Evolutionary conservation across 2,329 filamentous ascomycete genomes (phyloP), one percentile per base, ranked within the genome.

Genomic region (Alternaria conjuncta): DNA sequence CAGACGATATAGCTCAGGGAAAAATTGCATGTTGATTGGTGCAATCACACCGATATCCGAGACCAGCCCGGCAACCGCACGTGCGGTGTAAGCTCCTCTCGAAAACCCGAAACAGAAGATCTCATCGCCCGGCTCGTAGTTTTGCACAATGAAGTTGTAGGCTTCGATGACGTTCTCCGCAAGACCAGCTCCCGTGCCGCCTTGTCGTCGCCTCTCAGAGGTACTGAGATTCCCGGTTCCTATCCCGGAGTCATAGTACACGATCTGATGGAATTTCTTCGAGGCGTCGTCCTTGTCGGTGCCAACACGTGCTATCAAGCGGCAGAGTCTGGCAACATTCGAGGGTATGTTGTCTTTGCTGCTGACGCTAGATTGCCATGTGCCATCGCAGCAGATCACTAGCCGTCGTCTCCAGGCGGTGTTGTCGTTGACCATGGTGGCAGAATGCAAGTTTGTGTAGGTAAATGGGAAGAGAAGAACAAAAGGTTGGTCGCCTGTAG

Each of bases 91-190:
- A 2, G 83, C 82, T 18, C 83, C 83, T 20, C 83, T 67, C 0
- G 82, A 84, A 67, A 84, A 85, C 0, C 83, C 83, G 23, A 84
- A 77, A 32, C 83, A 76, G 65, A 83, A 84, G 45, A 85, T 83
- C 25, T 82, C 81, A 56, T 84, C 83, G 44, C 85, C 85, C 1
- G 79, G 74, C 21, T 80, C 71, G 56, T 83, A 87, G 67, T 87
- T 87, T 32, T 82, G 78, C 7, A 82, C 80, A 7, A 86, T 78
- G 73, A 86, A 87, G 41, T 81, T 80, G 65, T 87, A 85, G 1
- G 79, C 83, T 70, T 84, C 81, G 15, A 84, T 80, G 5, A 86
- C 82, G 54, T 85, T 84, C 41, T 84, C 82, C 2, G 77, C 75
- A 2, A 86, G 74, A 2, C 84, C 83, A 47, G 80, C 78, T 9